Conservation (phyloP, 2,329 filamentous ascomycete species). For the Camptophora hylomeconis region DNA sequence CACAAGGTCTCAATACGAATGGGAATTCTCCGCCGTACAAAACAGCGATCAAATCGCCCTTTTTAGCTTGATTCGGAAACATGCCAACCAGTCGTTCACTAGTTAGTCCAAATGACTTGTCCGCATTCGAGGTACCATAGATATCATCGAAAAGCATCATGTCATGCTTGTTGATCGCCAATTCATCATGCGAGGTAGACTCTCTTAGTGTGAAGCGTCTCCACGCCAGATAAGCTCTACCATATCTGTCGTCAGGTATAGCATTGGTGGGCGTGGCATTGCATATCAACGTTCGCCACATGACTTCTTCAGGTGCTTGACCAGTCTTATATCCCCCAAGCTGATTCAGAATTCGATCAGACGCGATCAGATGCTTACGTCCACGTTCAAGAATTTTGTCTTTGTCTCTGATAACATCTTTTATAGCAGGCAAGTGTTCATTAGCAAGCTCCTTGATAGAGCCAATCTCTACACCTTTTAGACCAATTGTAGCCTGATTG, state of each 20-base stretch:
- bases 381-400: background rate
- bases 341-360: background rate
- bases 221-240: background rate
- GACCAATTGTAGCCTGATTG: background rate
- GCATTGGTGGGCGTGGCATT: background rate
- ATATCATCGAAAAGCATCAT: background rate
- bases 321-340: background rate
- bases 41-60: slow-evolving; percentile 1
- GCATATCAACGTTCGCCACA: background rate
- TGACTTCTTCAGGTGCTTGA: background rate
- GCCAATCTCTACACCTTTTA: background rate
- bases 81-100: slow-evolving; percentile 3
- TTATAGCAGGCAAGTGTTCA: background rate
- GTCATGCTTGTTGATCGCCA: no score
- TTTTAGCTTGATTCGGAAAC: background rate
- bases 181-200: no score
- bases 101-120: slow-evolving; percentile 1
- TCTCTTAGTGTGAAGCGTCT: background rate
- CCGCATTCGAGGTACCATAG: background rate
- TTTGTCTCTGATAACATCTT: no score
- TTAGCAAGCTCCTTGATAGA: background rate
- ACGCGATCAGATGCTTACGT: background rate
- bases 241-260: background rate
- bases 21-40: slow-evolving; percentile 2
- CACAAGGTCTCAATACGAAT: slow-evolving; percentile 1